Conservation (phyloP, 495 filamentous ascomycete genomes). For the Podospora pseudoanserina region DNA sequence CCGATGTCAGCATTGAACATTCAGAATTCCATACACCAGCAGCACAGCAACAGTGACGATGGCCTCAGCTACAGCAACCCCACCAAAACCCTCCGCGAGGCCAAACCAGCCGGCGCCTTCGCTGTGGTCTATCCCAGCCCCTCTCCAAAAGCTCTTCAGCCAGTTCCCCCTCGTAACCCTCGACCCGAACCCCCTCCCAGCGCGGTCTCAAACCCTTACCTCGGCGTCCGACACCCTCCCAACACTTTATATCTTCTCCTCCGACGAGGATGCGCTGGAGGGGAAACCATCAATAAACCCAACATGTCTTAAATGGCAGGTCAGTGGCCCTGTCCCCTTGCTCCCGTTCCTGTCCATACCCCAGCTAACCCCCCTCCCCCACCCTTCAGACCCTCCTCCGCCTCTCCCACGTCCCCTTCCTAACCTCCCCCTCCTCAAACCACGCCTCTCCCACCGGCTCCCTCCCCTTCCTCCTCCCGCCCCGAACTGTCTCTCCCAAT, state of each 20-base stretch:
- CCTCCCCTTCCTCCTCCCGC: slow-evolving; percentile 80
- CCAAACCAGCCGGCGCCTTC: slow-evolving; percentile 38
- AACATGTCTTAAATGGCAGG: slow-evolving; percentile 95
- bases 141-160: slow-evolving; percentile 80
- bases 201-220: slow-evolving; percentile 49
- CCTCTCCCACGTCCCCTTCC: slow-evolving; percentile 67
- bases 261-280: slow-evolving; percentile 55
- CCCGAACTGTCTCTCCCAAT: slow-evolving; percentile 28
- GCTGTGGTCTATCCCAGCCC: slow-evolving; percentile 57
- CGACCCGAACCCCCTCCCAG: slow-evolving; percentile 72
- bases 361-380: slow-evolving; percentile 9
- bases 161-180: slow-evolving; percentile 74
- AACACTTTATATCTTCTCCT: slow-evolving; percentile 75
- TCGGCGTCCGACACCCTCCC: slow-evolving; percentile 44
- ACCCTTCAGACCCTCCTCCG: slow-evolving; percentile 71
- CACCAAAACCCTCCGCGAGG: not conserved
- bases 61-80: slow-evolving; percentile 3
- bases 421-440: slow-evolving; percentile 73
- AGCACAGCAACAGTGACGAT: not conserved
- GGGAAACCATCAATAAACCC: slow-evolving; percentile 85
- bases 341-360: slow-evolving; percentile 11
- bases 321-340: slow-evolving; percentile 37
- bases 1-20: not conserved
- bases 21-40: not conserved
- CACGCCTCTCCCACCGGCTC: slow-evolving; percentile 86